A percentile compares a stretch with the other conserved stretches of the same genome.
Evolutionary conservation across 768 basidiomycete species (phyloP).

Genomic region (Lactarius vividus): DNA sequence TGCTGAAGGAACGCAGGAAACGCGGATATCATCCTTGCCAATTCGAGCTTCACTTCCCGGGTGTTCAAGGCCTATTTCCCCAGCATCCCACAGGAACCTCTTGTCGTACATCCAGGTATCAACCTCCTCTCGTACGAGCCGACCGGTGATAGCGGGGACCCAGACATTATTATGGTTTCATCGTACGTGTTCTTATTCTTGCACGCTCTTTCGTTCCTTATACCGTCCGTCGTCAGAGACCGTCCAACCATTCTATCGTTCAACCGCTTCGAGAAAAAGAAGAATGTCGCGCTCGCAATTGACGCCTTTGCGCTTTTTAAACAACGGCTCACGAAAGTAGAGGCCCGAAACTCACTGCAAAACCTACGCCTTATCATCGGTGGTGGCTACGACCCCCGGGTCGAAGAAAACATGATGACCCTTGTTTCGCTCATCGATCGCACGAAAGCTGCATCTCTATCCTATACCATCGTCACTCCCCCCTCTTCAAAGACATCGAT

Average conservation of each 20-base stretch:
- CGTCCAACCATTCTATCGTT: conserved; percentile 80
- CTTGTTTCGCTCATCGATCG: conserved; percentile 61
- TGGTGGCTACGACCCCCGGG: conserved; percentile 89
- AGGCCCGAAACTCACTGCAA: conserved; percentile 26
- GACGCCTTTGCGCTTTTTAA: conserved; percentile 65
- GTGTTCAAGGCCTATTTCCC: conserved; percentile 77
- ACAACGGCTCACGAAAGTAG: conserved; percentile 29
- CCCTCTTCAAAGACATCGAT: conserved; percentile 37
- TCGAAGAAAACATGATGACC: conserved; percentile 79
- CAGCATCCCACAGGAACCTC: conserved; percentile 57
- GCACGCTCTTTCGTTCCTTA: background rate
- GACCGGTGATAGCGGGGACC: conserved; percentile 40
- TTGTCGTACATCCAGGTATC: conserved; percentile 95
- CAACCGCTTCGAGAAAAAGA: conserved; percentile 96
- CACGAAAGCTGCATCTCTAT: conserved; percentile 52
- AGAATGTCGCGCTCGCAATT: conserved; percentile 82
- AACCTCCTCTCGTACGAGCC: conserved; percentile 71
- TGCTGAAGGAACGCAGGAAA: conserved; percentile 51
- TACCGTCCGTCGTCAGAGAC: conserved; percentile 38
- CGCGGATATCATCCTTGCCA: conserved; percentile 87
- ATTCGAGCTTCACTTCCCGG: conserved; percentile 86
- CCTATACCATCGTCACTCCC: conserved; percentile 56
- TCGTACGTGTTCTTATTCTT: conserved; percentile 49
- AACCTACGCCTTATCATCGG: conserved; percentile 73
- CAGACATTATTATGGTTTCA: conserved; percentile 50